Evolutionary conservation across 768 basidiomycete species (phyloP), one percentile per base, ranked within the genome.

Genomic region (Paxillus ammoniavirescens): DNA sequence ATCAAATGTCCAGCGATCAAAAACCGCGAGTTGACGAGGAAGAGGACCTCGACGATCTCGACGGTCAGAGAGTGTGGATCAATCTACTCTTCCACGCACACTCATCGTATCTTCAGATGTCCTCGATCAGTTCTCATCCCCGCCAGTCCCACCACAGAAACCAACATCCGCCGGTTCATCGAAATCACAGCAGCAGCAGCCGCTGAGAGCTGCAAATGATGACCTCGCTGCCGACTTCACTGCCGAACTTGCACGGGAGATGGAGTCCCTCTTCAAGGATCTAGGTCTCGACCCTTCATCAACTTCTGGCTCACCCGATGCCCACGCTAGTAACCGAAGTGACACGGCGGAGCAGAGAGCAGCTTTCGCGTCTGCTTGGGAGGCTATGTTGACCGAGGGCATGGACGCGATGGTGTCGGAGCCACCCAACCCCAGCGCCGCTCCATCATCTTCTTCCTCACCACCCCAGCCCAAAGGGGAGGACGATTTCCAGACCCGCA

Each of bases 381-480:
- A 90, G 66, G 77, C 79, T 3, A 83, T 89, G 81, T 69, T 91
- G 12, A 68, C 82, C 40, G 82, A 87, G 56, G 82, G 75, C 4
- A 79, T 88, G 79, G 73, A 82, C 60, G 79, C 73, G 10, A 64
- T 62, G 42, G 59, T 60, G 56, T 9, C 42, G 13, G 46, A 36
- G 38, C 65, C 65, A 1, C 21, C 57, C 33, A 42, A 42, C 10
- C 21, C 21, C 18, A 42, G 14, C n/a, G 21, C 49, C 13, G n/a
- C 50, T 26, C 41, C 47, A 10, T 43, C n/a, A n/a, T n/a, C n/a
- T n/a, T n/a, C 54, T 0, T 12, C 56, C 1, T 21, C 50, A n/a
- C 51, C 63, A 1, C 17, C 56, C 0, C 47, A 50, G 13, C 49
- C 59, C 5, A 63, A 52, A 2, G 59, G 49, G 31, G 57, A 66